Base-by-base conservation (phyloP, 768 basidiomycete genomes). In the Collybia mongolica region DNA sequence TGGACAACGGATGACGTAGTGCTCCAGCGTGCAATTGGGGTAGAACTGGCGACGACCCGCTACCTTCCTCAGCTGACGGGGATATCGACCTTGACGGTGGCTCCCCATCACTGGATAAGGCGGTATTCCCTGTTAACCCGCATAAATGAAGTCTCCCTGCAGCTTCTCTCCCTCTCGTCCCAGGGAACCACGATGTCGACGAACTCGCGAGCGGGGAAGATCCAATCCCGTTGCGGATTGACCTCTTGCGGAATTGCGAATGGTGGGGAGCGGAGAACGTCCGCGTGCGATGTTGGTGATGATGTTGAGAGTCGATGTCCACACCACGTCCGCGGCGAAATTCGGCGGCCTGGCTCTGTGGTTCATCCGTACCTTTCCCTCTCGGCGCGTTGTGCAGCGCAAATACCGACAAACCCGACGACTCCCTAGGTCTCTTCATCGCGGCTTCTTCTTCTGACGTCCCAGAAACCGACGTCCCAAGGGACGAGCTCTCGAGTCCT, bases 211-310 rank as follows among this genome's bases (percentile, higher is more conserved):
- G 47, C 8, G 54, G 54, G 5, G 50, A 52, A 15, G 54, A 48
- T 15, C 49, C 53, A 26, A 20, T 35, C 8, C 48, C 35, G 8
- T 40, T 18, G 23, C 41, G 45, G 15, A 48, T 44, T 15, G 54
- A 41, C 23, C 5, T n/a, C 29, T 15, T 35, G 23, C 23, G 39
- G 18, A 35, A 29, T 29, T 38, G 54, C 3, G 40, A 36, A 14
- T 32, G 32, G 11, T 56, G 52, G 17, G 55, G 52, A 14, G 52
- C 55, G 5, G 55, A 56, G 18, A 56, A 38, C 14, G 55, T 56
- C 52, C 55, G 50, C 14, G 49, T 45, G 19, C 52, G 17, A 28
- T 43, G 51, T 14, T 38, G 32, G 1, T 45, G 18, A 3, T 45
- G 14, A 18, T 15, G 32, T 32, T 32, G 32, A 6, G 32, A 32